phyloP scores from a whole-genome alignment of 257 asterid genomes.

The Nicotiana obtusifolia region DNA sequence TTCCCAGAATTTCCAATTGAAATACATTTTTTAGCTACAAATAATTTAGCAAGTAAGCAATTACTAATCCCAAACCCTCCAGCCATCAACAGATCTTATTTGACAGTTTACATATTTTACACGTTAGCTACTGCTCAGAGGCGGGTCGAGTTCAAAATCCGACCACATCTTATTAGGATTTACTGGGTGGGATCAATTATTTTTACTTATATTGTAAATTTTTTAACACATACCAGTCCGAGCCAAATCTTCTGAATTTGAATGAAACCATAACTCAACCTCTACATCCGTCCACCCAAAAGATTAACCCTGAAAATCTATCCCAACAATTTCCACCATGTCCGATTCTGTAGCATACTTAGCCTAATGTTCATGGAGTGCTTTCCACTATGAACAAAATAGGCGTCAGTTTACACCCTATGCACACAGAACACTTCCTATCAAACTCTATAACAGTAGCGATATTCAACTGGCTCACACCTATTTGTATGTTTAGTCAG shows the following conservation, averaged over 20 bases:
- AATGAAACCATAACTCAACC: no score
- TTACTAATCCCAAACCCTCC: neutral
- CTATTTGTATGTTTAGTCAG: neutral
- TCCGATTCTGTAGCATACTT: neutral
- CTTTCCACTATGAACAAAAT: neutral
- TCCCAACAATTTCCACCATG: neutral
- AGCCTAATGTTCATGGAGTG: neutral
- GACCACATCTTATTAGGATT: no score
- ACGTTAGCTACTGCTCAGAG: neutral
- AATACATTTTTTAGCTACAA: neutral
- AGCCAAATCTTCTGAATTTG: no score
- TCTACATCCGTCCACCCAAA: neutral
- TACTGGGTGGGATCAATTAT: no score
- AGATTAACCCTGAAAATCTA: neutral
- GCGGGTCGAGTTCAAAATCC: no score
- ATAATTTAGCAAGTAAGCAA: neutral
- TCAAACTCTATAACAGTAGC: neutral
- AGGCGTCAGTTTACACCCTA: neutral
- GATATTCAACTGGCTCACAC: neutral
- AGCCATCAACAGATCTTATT: neutral
- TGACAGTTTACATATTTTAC: neutral
- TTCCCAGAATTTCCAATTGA: neutral
- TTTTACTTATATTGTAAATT: no score
- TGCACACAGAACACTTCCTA: neutral
- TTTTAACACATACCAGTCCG: no score